Conservation (phyloP, 371 early-diverging fungal genomes). For the Mucor irregularis region DNA sequence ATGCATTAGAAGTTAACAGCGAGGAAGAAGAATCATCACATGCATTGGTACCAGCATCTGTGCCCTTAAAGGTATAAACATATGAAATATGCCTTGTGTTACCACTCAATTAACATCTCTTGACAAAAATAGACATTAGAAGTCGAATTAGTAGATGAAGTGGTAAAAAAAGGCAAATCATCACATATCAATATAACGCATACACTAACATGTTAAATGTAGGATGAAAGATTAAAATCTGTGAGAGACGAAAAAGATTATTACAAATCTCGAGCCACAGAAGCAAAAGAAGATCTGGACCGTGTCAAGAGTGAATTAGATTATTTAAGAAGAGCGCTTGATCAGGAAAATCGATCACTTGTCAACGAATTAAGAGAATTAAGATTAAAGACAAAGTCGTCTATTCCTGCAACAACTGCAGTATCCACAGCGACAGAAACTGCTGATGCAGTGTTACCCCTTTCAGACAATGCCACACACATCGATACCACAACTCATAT, state of each 20-base stretch:
- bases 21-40: constrained; percentile 7
- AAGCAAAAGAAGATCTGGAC: constrained; percentile 44
- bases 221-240: constrained; percentile 28
- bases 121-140: constrained; percentile 29
- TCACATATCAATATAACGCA: neutral
- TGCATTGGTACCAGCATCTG: neutral
- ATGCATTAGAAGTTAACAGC: neutral
- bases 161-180: neutral
- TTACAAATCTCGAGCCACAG: constrained; percentile 41
- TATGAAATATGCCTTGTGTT: neutral
- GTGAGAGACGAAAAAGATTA: constrained; percentile 49
- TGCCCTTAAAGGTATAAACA: constrained; percentile 18
- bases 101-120: neutral
- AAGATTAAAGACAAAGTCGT: constrained; percentile 13
- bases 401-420: neutral
- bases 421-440: neutral
- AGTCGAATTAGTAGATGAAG: constrained; percentile 22
- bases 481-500: neutral
- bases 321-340: constrained; percentile 31
- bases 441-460: too few relatives aligned
- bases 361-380: constrained; percentile 39
- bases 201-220: neutral
- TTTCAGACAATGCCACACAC: too few relatives aligned
- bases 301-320: constrained; percentile 37
- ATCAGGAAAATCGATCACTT: constrained; percentile 32